Evolutionary conservation across 2,329 filamentous ascomycete species (phyloP).

Genomic region (Curvularia sp.): DNA sequence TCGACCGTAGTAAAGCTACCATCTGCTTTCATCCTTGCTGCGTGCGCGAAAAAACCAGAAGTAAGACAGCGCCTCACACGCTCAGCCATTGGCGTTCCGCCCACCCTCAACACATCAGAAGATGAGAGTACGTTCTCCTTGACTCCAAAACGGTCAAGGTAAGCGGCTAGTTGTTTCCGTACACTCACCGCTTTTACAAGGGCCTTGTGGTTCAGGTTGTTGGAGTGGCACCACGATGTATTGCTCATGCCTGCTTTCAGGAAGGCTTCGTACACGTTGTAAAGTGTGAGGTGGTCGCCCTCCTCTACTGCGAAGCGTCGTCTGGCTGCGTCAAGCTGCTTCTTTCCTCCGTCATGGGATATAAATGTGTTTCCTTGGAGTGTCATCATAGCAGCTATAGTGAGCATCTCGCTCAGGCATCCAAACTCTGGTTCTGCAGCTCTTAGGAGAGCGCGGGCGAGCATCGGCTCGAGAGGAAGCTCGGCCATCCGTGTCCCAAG

Average conservation of each 20-base stretch:
- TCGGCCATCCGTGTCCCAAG: slow-evolving; percentile 93
- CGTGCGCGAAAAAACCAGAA: slow-evolving; percentile 90
- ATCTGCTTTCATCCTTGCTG: slow-evolving; percentile 91
- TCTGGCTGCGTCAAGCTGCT: slow-evolving; percentile 73
- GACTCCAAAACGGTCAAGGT: slow-evolving; percentile 84
- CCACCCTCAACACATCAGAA: slow-evolving; percentile 48
- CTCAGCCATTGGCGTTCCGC: slow-evolving; percentile 65
- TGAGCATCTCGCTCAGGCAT: slow-evolving; percentile 85
- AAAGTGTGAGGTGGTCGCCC: slow-evolving; percentile 88
- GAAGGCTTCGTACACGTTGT: slow-evolving; percentile 94
- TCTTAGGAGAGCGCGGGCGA: slow-evolving; percentile 83
- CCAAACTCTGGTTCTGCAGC: slow-evolving; percentile 68
- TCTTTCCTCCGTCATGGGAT: slow-evolving; percentile 77
- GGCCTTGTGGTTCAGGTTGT: slow-evolving; percentile 85
- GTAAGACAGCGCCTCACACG: slow-evolving; percentile 85
- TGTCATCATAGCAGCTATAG: slow-evolving; percentile 92
- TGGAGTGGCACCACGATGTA: slow-evolving; percentile 83
- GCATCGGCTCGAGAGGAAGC: slow-evolving; percentile 92
- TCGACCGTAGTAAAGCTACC: slow-evolving; percentile 88
- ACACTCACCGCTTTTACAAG: slow-evolving; percentile 85
- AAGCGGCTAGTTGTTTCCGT: slow-evolving; percentile 82
- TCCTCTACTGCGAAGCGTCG: slow-evolving; percentile 89
- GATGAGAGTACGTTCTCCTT: slow-evolving; percentile 58
- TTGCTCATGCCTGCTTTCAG: slow-evolving; percentile 83
- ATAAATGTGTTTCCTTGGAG: slow-evolving; percentile 85